phyloP scores from a whole-genome alignment of 2,329 filamentous ascomycete species.

The Xylaria sp. region DNA sequence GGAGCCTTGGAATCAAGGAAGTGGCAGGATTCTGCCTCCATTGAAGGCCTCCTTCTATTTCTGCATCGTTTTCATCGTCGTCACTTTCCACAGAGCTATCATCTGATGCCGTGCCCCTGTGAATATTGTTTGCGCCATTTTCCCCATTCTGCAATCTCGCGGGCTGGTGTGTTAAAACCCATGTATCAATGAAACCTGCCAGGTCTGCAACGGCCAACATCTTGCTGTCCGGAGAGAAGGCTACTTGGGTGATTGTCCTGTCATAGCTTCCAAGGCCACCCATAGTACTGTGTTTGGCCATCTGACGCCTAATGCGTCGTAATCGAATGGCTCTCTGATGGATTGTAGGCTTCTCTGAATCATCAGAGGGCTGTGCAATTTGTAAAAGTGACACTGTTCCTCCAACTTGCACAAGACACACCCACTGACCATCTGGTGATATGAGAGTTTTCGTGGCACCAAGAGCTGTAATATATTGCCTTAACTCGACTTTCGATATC shows the following conservation, averaged over 20 bases:
- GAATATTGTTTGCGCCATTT: constrained; percentile 46
- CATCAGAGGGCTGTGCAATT: constrained; percentile 52
- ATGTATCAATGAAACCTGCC: constrained; percentile 87
- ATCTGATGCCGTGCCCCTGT: constrained; percentile 52
- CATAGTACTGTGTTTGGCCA: constrained; percentile 66
- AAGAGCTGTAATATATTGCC: constrained; percentile 63
- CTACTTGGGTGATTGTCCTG: constrained; percentile 76
- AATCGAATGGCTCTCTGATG: constrained; percentile 61
- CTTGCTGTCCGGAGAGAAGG: constrained; percentile 83
- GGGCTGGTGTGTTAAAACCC: constrained; percentile 74
- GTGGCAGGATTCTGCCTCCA: constrained; percentile 82
- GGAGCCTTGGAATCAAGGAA: constrained; percentile 75
- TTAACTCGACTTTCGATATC: constrained; percentile 76
- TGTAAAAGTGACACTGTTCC: constrained; percentile 66
- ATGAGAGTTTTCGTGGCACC: constrained; percentile 78
- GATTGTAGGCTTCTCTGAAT: constrained; percentile 54
- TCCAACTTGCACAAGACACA: constrained; percentile 72
- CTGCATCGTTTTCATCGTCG: constrained; percentile 57
- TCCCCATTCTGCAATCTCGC: constrained; percentile 46
- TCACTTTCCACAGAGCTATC: constrained; percentile 54
- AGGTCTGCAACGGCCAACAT: constrained; percentile 84
- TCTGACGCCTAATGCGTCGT: constrained; percentile 63
- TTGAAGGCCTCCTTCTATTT: constrained; percentile 61
- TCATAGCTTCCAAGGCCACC: constrained; percentile 81
- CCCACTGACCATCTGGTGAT: constrained; percentile 76